Base-by-base conservation (phyloP, 768 basidiomycete genomes). In the Podaxis sp. region DNA sequence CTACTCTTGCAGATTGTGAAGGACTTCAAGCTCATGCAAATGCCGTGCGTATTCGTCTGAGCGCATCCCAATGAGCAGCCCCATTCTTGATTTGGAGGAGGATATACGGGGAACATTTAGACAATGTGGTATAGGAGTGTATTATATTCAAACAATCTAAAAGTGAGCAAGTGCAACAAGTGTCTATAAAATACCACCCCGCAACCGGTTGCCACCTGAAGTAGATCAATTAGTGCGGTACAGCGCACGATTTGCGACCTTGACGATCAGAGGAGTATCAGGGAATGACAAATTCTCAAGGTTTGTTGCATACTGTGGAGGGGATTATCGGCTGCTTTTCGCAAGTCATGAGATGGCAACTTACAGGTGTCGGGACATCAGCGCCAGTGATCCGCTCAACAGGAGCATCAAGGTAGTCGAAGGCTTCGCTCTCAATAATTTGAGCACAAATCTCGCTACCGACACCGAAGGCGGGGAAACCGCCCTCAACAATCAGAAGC, bases 391-490 rank as follows among this genome's bases (percentile, higher is more conserved):
- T 81, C 63, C 97, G 89, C 82, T 99, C 97, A 57, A 98, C 93
- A 13, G 97, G 95, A 18, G 96, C 95, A 77, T 99, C 97, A 37
- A 99, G 89, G 79, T 93, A 98, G 77, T 98, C 95, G 71, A 96
- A 99, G 2, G 95, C 96, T 69, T 97, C 93, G 67, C 92, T 93
- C 82, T 99, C 97, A 58, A 96, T 82, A 67, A 98, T 93, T 75
- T 98, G 95, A 13, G 97, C 97, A 66, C 92, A 93, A 69, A 99
- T 96, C 77, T 99, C 97, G 67, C 94, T 95, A 65, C 97, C 97
- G 58, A 99, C 96, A 78, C 97, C 94, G 74, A 98, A 98, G 53
- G 85, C 88, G 40, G 97, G 97, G 93, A 97, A 99, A 40, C 97
- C 97, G 74, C 96, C 96, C 76, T 99, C 97, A 54, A 94, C 95